These are phyloP conservation scores for Alnus glutinosa DNA, from an alignment of 306 rosid genomes.

Conservation along the genomic window DNA sequence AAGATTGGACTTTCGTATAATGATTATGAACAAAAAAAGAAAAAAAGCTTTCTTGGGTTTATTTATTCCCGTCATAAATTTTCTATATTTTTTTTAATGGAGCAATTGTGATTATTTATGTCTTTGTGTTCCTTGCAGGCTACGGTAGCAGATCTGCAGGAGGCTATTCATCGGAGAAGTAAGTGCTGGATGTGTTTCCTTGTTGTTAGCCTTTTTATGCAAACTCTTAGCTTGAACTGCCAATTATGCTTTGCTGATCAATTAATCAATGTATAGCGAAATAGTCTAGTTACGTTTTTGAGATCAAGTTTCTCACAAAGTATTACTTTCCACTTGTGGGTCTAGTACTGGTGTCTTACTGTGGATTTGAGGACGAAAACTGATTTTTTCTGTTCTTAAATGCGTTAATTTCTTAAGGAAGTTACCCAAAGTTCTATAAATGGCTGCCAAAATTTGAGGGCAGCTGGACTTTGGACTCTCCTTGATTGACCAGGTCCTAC, in stretches of 20 bases:
- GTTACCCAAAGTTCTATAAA: neutral
- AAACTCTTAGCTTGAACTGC: neutral
- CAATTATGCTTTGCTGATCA: neutral
- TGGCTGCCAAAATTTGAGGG: neutral
- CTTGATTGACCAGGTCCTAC: neutral
- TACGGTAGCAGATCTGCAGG: constrained; percentile 93
- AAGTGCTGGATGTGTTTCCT: constrained; percentile 37
- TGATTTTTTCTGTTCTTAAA: neutral
- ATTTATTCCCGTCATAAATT: neutral
- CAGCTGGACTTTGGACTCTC: neutral
- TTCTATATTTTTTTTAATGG: neutral
- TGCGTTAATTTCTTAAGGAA: constrained; percentile 1
- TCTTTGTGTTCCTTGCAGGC: constrained; percentile 53
- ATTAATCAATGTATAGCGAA: neutral
- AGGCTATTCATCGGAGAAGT: constrained; percentile 79
- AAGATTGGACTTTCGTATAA: neutral
- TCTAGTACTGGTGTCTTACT: neutral
- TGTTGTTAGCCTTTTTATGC: neutral
- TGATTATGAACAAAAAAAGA: neutral
- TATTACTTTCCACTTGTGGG: neutral
- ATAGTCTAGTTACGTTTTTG: neutral
- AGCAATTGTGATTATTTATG: constrained; percentile 22
- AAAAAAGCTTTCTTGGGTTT: neutral
- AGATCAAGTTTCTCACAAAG: neutral
- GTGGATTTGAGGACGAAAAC: neutral